Percentiles rank a stretch among this genome's conserved stretches.
These are phyloP conservation scores for Przewalskia tangutica DNA, from an alignment of 257 asterid genomes.

Conservation along the genomic window DNA sequence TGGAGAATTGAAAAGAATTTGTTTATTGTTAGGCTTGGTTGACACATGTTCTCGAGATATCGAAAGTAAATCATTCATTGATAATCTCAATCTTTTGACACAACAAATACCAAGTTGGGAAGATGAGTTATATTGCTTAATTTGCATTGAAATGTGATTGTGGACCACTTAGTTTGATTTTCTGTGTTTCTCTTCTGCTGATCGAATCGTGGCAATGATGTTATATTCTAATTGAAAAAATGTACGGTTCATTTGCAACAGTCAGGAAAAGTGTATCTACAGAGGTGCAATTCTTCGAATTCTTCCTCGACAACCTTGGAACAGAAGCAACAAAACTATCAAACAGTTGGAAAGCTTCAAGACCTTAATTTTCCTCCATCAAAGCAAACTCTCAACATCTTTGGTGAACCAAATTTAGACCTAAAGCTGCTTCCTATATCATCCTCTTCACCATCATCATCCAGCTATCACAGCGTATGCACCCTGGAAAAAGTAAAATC, in stretches of 20 bases:
- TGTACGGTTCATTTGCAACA: constrained; percentile 17
- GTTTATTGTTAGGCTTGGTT: background rate
- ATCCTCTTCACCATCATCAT: constrained; percentile 18
- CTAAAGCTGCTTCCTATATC: constrained; percentile 43
- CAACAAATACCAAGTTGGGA: background rate
- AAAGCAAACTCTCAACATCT: constrained; percentile 30
- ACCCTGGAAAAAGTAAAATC: constrained; percentile 80
- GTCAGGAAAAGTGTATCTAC: constrained; percentile 80
- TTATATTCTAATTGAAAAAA: background rate
- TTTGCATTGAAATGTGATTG: background rate
- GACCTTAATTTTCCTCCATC: constrained; percentile 74
- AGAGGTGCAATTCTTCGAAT: constrained; percentile 48
- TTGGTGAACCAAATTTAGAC: constrained; percentile 42
- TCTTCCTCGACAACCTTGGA: constrained; percentile 38
- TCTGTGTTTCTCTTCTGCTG: background rate
- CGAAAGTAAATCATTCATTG: background rate
- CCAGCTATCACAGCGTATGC: constrained; percentile 62
- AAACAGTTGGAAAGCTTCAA: constrained; percentile 25
- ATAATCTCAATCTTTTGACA: background rate
- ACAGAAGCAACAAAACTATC: constrained; percentile 18
- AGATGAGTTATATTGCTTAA: background rate
- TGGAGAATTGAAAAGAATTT: background rate
- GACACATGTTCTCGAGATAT: background rate
- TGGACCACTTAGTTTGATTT: background rate
- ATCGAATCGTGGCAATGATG: background rate